Conservation (phyloP, 208 protist genomes). For the Acanthamoeba lugdunensis region DNA sequence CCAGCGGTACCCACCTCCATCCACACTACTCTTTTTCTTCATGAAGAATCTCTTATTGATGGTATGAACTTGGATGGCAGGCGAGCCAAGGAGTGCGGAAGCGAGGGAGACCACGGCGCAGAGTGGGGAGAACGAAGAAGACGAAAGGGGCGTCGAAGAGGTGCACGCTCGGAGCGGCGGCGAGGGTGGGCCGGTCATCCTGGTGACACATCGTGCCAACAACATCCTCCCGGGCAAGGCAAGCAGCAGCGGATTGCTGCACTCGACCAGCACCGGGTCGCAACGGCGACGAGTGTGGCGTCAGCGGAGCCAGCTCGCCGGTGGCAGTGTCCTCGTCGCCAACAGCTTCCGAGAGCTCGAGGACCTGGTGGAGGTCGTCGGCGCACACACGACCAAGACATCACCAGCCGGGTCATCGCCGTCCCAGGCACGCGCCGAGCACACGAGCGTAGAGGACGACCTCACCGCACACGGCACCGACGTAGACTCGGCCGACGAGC, state of each 20-base stretch:
- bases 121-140: not conserved
- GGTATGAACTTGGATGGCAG: no score
- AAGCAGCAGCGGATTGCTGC: not conserved
- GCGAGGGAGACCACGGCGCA: not conserved
- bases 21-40: no score
- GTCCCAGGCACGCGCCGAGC: not conserved
- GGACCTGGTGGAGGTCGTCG: not conserved
- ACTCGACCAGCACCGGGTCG: not conserved
- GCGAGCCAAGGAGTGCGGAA: not conserved
- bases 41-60: no score
- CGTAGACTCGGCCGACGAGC: not conserved
- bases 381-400: not conserved
- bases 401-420: not conserved
- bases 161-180: not conserved
- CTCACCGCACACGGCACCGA: not conserved
- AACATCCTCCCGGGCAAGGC: not conserved
- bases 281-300: not conserved
- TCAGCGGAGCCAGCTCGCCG: not conserved
- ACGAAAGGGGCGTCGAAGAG: not conserved
- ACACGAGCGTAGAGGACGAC: not conserved
- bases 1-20: not conserved
- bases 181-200: not conserved
- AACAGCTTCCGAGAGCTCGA: constrained; percentile 29
- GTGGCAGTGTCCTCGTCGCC: constrained; percentile 5
- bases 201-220: constrained; percentile 22